These are phyloP conservation scores for Kwoniella bestiolae DNA, from an alignment of 768 basidiomycete genomes.

Conservation along the genomic window DNA sequence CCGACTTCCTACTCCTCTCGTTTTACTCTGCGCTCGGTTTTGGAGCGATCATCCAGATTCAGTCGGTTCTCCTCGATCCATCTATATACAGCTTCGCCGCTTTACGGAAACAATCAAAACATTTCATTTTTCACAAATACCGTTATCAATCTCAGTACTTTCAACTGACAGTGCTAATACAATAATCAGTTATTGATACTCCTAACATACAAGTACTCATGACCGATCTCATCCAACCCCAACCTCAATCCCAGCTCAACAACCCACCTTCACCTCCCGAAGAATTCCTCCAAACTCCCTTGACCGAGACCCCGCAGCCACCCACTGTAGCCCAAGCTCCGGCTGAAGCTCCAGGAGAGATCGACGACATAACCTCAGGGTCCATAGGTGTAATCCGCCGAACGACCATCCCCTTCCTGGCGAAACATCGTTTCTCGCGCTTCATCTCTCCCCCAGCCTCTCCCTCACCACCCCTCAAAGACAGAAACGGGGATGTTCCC, in stretches of 20 bases:
- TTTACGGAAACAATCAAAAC: background rate
- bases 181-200: background rate
- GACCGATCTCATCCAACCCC: background rate
- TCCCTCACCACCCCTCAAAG: background rate
- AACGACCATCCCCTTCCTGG: slow-evolving; percentile 12
- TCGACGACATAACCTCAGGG: no score
- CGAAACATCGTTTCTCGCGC: slow-evolving; percentile 6
- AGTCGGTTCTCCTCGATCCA: no score
- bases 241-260: background rate
- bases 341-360: background rate
- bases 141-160: background rate
- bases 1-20: background rate
- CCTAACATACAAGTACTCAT: background rate
- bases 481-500: background rate
- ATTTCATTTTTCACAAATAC: background rate
- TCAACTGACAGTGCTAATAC: background rate
- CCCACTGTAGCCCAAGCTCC: background rate
- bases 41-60: no score
- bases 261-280: background rate
- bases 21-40: background rate
- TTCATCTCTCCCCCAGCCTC: slow-evolving; percentile 1
- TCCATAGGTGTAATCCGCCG: background rate
- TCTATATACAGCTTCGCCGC: background rate
- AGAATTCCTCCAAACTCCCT: background rate
- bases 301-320: background rate